A percentile compares a stretch with the other conserved stretches of the same genome.
Conservation (phyloP, 2,329 filamentous ascomycete species). For the Acarospora socialis region DNA sequence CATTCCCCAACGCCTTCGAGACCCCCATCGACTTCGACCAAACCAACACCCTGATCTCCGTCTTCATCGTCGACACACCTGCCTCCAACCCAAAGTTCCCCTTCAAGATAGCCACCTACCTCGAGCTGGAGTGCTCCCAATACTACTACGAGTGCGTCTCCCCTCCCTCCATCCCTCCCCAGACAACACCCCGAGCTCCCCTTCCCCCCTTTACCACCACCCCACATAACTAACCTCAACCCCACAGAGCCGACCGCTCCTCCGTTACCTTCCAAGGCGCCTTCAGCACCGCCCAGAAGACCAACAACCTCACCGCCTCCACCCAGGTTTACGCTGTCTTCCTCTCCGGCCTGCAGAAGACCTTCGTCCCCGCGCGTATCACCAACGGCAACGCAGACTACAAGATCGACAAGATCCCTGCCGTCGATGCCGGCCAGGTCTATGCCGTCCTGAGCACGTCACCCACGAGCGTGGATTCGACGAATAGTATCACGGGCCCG, state of each 20-base stretch:
- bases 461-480: conserved; percentile 13
- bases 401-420: conserved; percentile 6
- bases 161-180: neutral
- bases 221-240: neutral
- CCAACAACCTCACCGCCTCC: conserved; percentile 14
- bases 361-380: conserved; percentile 6
- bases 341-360: conserved; percentile 7
- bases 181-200: too few species aligned
- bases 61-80: too few species aligned
- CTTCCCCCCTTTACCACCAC: neutral
- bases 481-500: conserved; percentile 21
- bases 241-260: conserved; percentile 2
- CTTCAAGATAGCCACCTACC: too few species aligned
- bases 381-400: too few species aligned
- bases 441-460: neutral
- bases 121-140: conserved; percentile 4
- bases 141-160: conserved; percentile 6
- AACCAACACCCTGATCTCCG: too few species aligned
- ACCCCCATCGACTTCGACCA: too few species aligned
- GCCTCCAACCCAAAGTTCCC: too few species aligned
- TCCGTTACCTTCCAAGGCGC: conserved; percentile 7
- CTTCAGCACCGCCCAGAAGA: conserved; percentile 4
- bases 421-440: too few species aligned
- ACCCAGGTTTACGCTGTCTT: conserved; percentile 7
- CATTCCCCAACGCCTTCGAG: too few species aligned